Conservation (phyloP, 352 stramenopile species). For the Globisporangium recalcitrans region DNA sequence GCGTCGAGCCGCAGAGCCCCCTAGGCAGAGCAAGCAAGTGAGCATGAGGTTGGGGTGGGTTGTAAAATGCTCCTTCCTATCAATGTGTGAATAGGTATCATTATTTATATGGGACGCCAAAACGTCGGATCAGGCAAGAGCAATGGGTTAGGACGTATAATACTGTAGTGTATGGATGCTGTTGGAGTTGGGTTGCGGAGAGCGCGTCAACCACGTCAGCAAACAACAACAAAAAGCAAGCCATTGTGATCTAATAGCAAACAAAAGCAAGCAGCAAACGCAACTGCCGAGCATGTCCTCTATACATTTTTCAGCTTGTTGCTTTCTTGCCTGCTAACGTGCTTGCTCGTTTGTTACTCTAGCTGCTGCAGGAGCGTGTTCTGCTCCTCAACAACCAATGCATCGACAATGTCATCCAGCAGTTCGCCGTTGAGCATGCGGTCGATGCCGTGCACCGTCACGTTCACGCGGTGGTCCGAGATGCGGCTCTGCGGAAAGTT, state of each 20-base stretch:
- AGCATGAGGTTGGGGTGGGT: not conserved
- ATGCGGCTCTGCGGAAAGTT: slow-evolving; percentile 97
- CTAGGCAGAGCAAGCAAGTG: not conserved
- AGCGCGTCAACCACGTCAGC: not conserved
- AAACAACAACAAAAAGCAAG: not conserved
- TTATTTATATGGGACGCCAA: not conserved
- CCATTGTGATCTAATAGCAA: not conserved
- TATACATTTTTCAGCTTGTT: not conserved
- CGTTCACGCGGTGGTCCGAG: slow-evolving; percentile 92
- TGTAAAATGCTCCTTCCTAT: no score
- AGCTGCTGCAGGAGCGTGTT: slow-evolving; percentile 71
- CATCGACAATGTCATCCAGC: slow-evolving; percentile 88
- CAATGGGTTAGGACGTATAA: not conserved
- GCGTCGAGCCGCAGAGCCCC: slow-evolving; percentile 14
- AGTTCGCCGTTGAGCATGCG: slow-evolving; percentile 86
- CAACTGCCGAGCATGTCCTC: not conserved
- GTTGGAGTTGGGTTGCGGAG: not conserved
- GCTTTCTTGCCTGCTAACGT: not conserved
- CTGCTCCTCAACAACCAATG: slow-evolving; percentile 72
- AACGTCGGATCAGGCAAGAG: not conserved
- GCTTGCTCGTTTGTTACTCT: slow-evolving; percentile 26
- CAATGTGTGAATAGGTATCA: no score
- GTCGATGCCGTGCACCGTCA: slow-evolving; percentile 87
- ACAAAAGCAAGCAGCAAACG: not conserved
- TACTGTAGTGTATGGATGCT: not conserved